Evolutionary conservation across 2,329 filamentous ascomycete species (phyloP), one percentile per base, ranked within the genome.

Genomic region (Huntiella bhutanensis): DNA sequence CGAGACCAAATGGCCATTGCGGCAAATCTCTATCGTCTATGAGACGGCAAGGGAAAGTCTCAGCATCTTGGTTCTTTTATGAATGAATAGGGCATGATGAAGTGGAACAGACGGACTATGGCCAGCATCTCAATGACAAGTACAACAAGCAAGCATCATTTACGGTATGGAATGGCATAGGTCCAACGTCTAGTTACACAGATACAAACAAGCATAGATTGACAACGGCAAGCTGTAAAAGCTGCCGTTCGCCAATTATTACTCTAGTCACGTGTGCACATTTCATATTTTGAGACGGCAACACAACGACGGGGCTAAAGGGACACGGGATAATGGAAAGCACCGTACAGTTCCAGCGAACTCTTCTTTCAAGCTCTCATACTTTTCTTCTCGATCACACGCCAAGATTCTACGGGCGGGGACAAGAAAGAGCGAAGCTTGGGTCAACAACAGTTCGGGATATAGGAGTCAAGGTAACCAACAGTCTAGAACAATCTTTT

Each of bases 1-100:
- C 55, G 91, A 95, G 56, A 98, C 91, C 61, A 88, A 73, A 66
- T 96, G 87, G 56, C 92, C 92, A 73, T 94, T 94, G 61, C 76
- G 79, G 60, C 88, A 77, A 57, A 98, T 91, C 63, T 82, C 78
- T 69, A 98, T 70, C 68, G 78, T 77, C 55, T 46, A 42, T 42
- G 41, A 12, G 46, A 46, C 87, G 77, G 66, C 66, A 59, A 56
- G 22, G 58, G 55, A 66, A 33, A 46, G 41, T 50, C 68, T 74
- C 70, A 73, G 70, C 64, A 64, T 57, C 50, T 54, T 52, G 53
- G 55, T 36, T 44, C 41, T 51, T 51, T 53, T 56, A 28, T 28
- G 22, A 28, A 28, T 28, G 22, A 28, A 28, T 28, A 28, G 22
- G 22, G 22, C 6, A 28, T 7, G 6, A 28, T 6, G 8, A 7